Base-by-base conservation (phyloP, 2,329 filamentous ascomycete genomes). In the Phialocephala sp. region DNA sequence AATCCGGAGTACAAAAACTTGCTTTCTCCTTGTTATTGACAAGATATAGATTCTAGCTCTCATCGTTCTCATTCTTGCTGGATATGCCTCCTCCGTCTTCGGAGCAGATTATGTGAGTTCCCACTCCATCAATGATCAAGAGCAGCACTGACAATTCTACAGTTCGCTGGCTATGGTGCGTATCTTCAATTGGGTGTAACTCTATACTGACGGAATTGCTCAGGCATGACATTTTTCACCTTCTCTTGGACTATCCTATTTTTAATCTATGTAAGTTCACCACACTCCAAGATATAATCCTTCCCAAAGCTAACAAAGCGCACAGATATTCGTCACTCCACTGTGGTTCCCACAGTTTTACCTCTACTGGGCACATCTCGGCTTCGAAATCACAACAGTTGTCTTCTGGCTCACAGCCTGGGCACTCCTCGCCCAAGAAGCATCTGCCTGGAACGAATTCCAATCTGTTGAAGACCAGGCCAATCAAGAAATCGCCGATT, bases 341-440 rank as follows among this genome's bases (percentile, higher is more conserved):
- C 45, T 64, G 39, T 67, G 43, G 22, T 47, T 52, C 32, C 65
- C 65, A 6, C 14, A 59, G 24, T n/a, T 60, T 43, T 67, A 67
- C 54, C 37, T 59, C 39, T 67, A 64, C 59, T 67, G 62, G 62
- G 59, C 35, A 2, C 65, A 67, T 22, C 59, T 67, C 27, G 45
- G 45, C 24, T 54, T 67, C 43, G 59, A 64, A 58, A 50, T 64
- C 39, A 8, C 20, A 1, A 64, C 62, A 37, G 36, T 24, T 9
- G 50, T 67, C 43, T 67, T 67, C 50, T 67, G 65, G 65, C 65
- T 67, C 18, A 27, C 56, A 11, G 59, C 64, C 12, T 68, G 65
- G n/a, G 64, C 67, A 2, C 64, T 65, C 15, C 67, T 68, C 22
- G 67, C 64, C 9, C 24, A 62, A 47, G 59, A 64, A 36, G 43